A percentile compares a stretch with the other conserved stretches of the same genome.
These are phyloP conservation scores for Tetrapisispora taiwanensis DNA, from an alignment of 805 yeast species.

Conservation along the genomic window DNA sequence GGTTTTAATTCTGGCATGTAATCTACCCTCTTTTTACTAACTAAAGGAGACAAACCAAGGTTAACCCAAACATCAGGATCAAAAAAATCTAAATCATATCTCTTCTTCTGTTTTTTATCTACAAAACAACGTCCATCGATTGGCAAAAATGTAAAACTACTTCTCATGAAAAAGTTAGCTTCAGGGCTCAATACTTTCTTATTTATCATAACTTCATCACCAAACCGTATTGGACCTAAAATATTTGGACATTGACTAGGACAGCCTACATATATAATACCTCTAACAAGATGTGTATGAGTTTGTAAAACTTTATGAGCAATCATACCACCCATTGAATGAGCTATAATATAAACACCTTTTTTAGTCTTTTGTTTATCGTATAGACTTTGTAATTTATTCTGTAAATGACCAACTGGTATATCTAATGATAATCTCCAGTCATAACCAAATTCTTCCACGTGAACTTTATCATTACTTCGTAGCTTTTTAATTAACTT, in stretches of 20 bases:
- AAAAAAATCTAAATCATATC: constrained; percentile 61
- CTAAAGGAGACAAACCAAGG: constrained; percentile 67
- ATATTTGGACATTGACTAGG: constrained; percentile 81
- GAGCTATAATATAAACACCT: constrained; percentile 68
- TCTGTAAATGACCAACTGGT: constrained; percentile 40
- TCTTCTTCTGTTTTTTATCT: constrained; percentile 47
- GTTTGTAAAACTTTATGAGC: constrained; percentile 69
- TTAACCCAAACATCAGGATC: constrained; percentile 74
- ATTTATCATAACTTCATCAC: constrained; percentile 69
- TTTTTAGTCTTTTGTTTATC: constrained; percentile 34
- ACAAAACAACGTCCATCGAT: constrained; percentile 63
- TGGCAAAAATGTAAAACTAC: constrained; percentile 72
- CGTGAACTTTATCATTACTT: constrained; percentile 47
- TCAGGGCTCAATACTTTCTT: constrained; percentile 69
- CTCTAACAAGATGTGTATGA: constrained; percentile 59
- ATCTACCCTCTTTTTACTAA: constrained; percentile 29
- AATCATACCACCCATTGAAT: constrained; percentile 89
- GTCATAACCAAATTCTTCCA: constrained; percentile 81
- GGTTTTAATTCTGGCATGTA: constrained; percentile 2
- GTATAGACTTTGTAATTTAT: constrained; percentile 35
- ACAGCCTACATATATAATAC: constrained; percentile 70
- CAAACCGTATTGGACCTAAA: constrained; percentile 73
- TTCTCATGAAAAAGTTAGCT: constrained; percentile 80
- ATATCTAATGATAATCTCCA: constrained; percentile 73
- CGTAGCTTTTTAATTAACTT: constrained; percentile 46